Conservation (phyloP, 1,139 yeast genomes). For the Pichiaceae sp. region DNA sequence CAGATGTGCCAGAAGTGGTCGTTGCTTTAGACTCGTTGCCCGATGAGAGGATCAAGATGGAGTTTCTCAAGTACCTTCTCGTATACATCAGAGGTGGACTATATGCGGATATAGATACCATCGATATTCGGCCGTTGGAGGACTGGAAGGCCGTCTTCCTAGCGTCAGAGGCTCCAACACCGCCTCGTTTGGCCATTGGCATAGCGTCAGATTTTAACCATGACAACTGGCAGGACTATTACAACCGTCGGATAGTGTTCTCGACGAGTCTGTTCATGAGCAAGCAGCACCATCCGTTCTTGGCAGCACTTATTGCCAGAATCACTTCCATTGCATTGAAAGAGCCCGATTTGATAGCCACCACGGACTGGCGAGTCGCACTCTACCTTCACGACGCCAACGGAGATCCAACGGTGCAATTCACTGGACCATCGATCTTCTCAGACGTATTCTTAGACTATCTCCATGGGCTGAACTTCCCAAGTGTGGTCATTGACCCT, state of each 20-base stretch:
- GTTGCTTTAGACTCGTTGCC: slow-evolving; percentile 58
- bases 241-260: slow-evolving; percentile 60
- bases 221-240: slow-evolving; percentile 59
- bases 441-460: slow-evolving; percentile 65
- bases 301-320: slow-evolving; percentile 21
- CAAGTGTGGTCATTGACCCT: slow-evolving; percentile 38
- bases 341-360: slow-evolving; percentile 22
- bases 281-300: slow-evolving; percentile 24
- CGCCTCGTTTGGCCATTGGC: slow-evolving; percentile 36
- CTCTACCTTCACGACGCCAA: slow-evolving; percentile 54
- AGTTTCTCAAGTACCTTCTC: slow-evolving; percentile 60
- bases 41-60: slow-evolving; percentile 56
- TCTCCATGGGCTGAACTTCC: slow-evolving; percentile 1
- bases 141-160: slow-evolving; percentile 28
- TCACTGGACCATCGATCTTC: slow-evolving; percentile 70
- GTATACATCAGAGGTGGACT: slow-evolving; percentile 65
- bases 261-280: slow-evolving; percentile 56
- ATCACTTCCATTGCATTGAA: slow-evolving; percentile 18
- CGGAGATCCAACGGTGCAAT: slow-evolving; percentile 49
- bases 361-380: slow-evolving; percentile 37
- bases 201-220: slow-evolving; percentile 65
- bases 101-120: slow-evolving; percentile 67
- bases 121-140: slow-evolving; percentile 40
- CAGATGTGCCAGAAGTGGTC: slow-evolving; percentile 49
- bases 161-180: slow-evolving; percentile 3